Evolutionary conservation across 129 eudicot species (phyloP).

Genomic region (Gnaphalium uliginosum): DNA sequence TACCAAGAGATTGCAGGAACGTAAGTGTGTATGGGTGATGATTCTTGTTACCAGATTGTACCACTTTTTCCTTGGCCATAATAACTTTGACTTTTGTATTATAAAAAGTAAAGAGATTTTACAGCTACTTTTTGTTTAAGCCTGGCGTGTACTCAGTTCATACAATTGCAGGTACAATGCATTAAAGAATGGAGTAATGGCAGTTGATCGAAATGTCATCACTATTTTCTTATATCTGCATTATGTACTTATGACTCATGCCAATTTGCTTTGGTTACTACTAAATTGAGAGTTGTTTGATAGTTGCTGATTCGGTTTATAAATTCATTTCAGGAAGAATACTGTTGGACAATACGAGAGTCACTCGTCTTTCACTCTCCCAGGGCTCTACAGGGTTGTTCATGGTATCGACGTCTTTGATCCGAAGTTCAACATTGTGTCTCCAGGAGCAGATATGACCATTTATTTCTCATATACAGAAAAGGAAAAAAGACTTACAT

Average conservation of each 20-base stretch:
- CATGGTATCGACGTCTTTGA: constrained; percentile 95
- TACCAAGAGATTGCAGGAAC: constrained; percentile 99
- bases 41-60: constrained; percentile 8
- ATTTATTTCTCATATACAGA: constrained; percentile 78
- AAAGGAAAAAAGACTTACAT: constrained; percentile 71
- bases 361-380: constrained; percentile 92
- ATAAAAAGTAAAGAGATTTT: background rate
- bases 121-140: background rate
- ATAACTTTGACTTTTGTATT: background rate
- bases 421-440: constrained; percentile 98
- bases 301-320: constrained; percentile 13
- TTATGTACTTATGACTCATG: background rate
- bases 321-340: constrained; percentile 60
- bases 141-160: background rate
- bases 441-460: constrained; percentile 93
- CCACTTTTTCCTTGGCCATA: background rate
- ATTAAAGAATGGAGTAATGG: background rate
- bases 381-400: constrained; percentile 94
- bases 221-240: background rate
- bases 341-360: constrained; percentile 98
- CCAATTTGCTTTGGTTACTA: background rate
- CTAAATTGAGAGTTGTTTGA: background rate
- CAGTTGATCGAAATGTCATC: background rate
- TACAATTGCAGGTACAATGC: background rate
- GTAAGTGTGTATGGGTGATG: constrained; percentile 49